Conservation (phyloP, 805 yeast species). For the Spathaspora hagerdaliae region DNA sequence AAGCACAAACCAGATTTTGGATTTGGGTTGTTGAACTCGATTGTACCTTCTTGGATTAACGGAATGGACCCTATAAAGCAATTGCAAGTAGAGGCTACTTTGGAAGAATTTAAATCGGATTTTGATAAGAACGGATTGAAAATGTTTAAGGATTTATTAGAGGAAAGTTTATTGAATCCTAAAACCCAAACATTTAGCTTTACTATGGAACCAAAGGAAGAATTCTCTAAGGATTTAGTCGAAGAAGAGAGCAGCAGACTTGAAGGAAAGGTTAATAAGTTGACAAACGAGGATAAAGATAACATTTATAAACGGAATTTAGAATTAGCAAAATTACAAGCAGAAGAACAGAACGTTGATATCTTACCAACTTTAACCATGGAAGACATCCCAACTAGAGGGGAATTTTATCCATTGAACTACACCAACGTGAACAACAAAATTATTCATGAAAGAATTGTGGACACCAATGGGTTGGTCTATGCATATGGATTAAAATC, state of each 20-base stretch:
- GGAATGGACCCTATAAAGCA: conserved; percentile 69
- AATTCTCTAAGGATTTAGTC: conserved; percentile 47
- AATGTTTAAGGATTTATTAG: conserved; percentile 58
- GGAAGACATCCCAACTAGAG: conserved; percentile 63
- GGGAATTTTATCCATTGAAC: conserved; percentile 32
- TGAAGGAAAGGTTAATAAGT: conserved; percentile 30
- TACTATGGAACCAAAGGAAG: conserved; percentile 67
- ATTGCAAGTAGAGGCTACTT: conserved; percentile 60
- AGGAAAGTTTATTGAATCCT: conserved; percentile 45
- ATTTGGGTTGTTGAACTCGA: conserved; percentile 62
- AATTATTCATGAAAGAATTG: conserved; percentile 44
- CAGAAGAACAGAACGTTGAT: conserved; percentile 66
- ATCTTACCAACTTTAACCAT: conserved; percentile 76
- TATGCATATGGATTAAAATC: conserved; percentile 69
- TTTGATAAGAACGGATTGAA: conserved; percentile 44
- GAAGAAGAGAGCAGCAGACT: conserved; percentile 58
- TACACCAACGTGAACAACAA: conserved; percentile 23
- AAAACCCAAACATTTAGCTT: conserved; percentile 58
- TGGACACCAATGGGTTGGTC: conserved; percentile 76
- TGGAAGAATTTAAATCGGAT: conserved; percentile 59
- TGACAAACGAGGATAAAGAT: conserved; percentile 55
- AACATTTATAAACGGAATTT: conserved; percentile 58
- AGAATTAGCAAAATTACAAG: conserved; percentile 58
- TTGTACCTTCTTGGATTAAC: conserved; percentile 86
- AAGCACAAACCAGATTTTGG: conserved; percentile 92